These are phyloP conservation scores for Coleophoma crateriformis DNA, from an alignment of 2,329 filamentous ascomycete species.

Conservation along the genomic window DNA sequence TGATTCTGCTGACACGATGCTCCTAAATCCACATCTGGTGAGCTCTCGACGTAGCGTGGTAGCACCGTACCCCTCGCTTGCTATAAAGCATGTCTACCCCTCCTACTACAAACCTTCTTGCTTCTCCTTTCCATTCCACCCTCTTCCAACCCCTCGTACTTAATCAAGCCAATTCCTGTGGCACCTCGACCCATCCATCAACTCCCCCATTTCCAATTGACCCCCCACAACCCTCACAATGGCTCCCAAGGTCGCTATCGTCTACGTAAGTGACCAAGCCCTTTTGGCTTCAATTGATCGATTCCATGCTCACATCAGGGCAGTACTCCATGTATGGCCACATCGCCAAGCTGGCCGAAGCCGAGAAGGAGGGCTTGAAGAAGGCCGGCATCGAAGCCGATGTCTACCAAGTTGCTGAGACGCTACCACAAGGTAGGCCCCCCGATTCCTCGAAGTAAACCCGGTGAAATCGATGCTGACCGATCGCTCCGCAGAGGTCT, in stretches of 20 bases:
- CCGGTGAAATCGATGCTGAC: not conserved
- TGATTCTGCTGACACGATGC: too few relatives aligned
- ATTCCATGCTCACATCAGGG: conserved; percentile 4
- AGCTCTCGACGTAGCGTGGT: too few relatives aligned
- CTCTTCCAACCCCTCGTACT: not conserved
- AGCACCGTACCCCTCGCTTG: too few relatives aligned
- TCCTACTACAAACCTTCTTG: not conserved
- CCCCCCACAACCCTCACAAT: conserved; percentile 38
- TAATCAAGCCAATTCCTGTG: too few relatives aligned
- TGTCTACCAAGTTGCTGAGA: conserved; percentile 83
- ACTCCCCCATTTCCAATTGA: not conserved
- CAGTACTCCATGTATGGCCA: conserved; percentile 96
- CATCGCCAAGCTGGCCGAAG: conserved; percentile 76
- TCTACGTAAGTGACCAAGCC: conserved; percentile 59
- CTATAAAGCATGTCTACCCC: not conserved
- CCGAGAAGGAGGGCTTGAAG: conserved; percentile 86
- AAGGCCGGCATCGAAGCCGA: conserved; percentile 77
- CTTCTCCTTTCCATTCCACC: not conserved
- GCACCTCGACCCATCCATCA: not conserved
- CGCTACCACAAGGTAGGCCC: conserved; percentile 56
- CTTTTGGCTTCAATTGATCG: not conserved
- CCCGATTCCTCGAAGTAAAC: not conserved
- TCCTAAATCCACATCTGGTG: too few relatives aligned
- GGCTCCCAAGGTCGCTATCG: conserved; percentile 88
- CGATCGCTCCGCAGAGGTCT: conserved; percentile 37